These are phyloP conservation scores for Alternaria tenuissima DNA, from an alignment of 2,329 filamentous ascomycete species.

Conservation along the genomic window DNA sequence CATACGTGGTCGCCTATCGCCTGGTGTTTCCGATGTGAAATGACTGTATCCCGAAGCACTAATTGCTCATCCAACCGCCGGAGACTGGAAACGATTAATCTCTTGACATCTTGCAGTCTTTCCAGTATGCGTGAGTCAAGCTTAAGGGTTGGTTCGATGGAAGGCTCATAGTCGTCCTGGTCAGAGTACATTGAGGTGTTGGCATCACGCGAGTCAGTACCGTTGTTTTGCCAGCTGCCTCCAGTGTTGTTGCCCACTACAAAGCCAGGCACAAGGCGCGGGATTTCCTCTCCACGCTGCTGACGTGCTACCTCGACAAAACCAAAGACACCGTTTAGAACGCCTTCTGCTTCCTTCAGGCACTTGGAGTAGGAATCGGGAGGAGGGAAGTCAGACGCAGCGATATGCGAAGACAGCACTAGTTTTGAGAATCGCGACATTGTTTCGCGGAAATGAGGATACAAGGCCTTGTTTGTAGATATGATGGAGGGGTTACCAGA, in stretches of 20 bases:
- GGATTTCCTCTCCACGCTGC: conserved; percentile 91
- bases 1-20: conserved; percentile 84
- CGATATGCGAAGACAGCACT: conserved; percentile 96
- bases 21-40: conserved; percentile 80
- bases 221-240: conserved; percentile 84
- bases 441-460: conserved; percentile 97
- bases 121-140: conserved; percentile 82
- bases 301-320: conserved; percentile 96
- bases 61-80: conserved; percentile 88
- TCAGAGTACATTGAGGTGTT: conserved; percentile 75
- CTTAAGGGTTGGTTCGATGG: conserved; percentile 73
- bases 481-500: conserved; percentile 99
- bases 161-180: conserved; percentile 80
- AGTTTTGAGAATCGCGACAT: conserved; percentile 99
- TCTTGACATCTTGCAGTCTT: conserved; percentile 83
- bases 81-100: conserved; percentile 84
- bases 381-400: conserved; percentile 93
- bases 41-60: conserved; percentile 77
- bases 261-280: conserved; percentile 91
- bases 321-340: conserved; percentile 90
- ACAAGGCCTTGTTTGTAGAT: conserved; percentile 94
- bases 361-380: conserved; percentile 95
- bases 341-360: conserved; percentile 94
- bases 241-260: conserved; percentile 83
- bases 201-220: conserved; percentile 70